Conservation (phyloP, 371 early-diverging fungal genomes). For the Mortierella sp. region DNA sequence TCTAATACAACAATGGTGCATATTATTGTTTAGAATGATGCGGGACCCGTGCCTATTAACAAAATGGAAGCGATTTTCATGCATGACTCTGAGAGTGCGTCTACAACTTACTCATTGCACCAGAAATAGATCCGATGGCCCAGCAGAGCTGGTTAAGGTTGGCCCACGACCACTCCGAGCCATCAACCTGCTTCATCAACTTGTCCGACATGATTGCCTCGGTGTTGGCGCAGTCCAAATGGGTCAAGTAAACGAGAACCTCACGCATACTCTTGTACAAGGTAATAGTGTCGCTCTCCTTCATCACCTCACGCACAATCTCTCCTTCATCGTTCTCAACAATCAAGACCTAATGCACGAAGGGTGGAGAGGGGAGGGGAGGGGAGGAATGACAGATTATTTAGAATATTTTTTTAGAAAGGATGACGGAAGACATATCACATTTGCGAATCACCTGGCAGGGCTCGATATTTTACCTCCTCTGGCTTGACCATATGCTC, state of each 20-base stretch:
- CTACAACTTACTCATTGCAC: conserved; percentile 80
- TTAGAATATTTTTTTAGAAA: background rate
- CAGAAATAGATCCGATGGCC: conserved; percentile 99
- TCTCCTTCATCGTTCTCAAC: conserved; percentile 99
- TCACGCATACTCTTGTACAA: conserved; percentile 99
- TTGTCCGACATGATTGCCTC: conserved; percentile 95
- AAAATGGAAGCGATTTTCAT: background rate
- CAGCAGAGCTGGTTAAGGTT: conserved; percentile 99
- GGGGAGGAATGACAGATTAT: background rate
- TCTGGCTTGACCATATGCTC: conserved; percentile 97
- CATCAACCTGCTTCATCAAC: conserved; percentile 92
- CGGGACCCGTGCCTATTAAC: background rate
- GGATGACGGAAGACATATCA: background rate
- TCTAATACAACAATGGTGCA: conserved; percentile 21
- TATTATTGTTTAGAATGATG: background rate
- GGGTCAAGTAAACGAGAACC: conserved; percentile 96
- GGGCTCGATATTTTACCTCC: conserved; percentile 67
- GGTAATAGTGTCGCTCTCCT: conserved; percentile 98
- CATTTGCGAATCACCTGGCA: conserved; percentile 1
- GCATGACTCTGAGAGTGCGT: background rate
- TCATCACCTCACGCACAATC: conserved; percentile 97
- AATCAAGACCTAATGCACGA: conserved; percentile 80
- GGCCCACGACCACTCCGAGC: conserved; percentile 94
- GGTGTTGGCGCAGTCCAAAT: conserved; percentile 92
- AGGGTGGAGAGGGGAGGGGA: background rate